Evolutionary conservation across 106 monocot species (phyloP).

Genomic region (Gastrodia elata): DNA sequence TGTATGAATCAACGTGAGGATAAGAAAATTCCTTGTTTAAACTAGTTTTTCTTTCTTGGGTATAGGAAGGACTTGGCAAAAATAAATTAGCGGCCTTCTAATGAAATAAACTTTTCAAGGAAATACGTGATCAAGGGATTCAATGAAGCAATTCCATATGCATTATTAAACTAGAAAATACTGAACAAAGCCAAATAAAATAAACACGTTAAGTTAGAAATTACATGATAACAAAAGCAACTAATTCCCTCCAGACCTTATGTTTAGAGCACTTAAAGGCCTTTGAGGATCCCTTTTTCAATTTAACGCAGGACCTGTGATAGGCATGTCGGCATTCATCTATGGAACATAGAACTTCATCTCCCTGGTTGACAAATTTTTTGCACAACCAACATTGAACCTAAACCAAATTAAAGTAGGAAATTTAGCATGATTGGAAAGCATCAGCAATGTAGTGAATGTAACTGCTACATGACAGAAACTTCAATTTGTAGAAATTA

Average conservation of each 20-base stretch:
- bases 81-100: too few species aligned
- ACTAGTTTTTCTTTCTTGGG: neutral
- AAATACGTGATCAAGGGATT: neutral
- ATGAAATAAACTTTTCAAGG: neutral
- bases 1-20: neutral
- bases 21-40: neutral
- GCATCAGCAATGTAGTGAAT: neutral
- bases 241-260: neutral
- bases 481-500: neutral
- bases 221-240: neutral
- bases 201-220: neutral
- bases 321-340: constrained; percentile 36
- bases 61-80: neutral
- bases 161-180: neutral
- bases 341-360: constrained; percentile 53
- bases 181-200: neutral
- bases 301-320: constrained; percentile 44
- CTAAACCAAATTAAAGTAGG: constrained; percentile 29
- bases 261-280: constrained; percentile 74
- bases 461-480: neutral
- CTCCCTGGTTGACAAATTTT: constrained; percentile 42
- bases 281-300: constrained; percentile 15
- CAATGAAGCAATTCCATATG: neutral
- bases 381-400: constrained; percentile 60
- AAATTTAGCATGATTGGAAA: neutral